phyloP scores from a whole-genome alignment of 2,329 filamentous ascomycete genomes.

The Macrophomina phaseolina region DNA sequence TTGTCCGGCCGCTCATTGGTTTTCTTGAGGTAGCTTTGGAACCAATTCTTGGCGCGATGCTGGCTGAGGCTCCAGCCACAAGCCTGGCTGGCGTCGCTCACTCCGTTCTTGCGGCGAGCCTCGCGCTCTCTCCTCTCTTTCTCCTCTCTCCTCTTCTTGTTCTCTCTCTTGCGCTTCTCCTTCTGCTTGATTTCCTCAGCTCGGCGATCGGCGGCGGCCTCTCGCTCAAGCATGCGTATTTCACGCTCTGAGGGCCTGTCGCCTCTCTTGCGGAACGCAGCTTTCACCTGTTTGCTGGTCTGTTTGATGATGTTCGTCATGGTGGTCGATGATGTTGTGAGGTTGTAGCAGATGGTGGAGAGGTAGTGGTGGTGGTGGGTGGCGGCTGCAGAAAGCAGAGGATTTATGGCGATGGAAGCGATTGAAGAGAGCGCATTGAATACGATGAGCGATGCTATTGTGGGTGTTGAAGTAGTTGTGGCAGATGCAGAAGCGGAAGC shows the following conservation, averaged over 20 bases:
- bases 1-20: not conserved
- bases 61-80: conserved; percentile 47
- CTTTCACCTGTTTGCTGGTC: conserved; percentile 44
- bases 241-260: conserved; percentile 36
- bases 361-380: not conserved
- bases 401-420: too few species aligned
- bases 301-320: conserved; percentile 30
- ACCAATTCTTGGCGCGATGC: conserved; percentile 43
- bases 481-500: too few species aligned
- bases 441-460: not conserved
- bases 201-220: conserved; percentile 39
- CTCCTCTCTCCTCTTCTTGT: conserved; percentile 40
- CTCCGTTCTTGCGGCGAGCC: conserved; percentile 37
- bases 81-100: conserved; percentile 46
- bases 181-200: conserved; percentile 41
- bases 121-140: conserved; percentile 40
- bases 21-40: conserved; percentile 38
- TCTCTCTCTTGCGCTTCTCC: conserved; percentile 35
- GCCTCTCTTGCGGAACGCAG: conserved; percentile 40
- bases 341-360: too few species aligned
- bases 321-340: not conserved
- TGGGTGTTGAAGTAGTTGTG: too few species aligned
- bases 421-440: too few species aligned
- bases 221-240: conserved; percentile 40
- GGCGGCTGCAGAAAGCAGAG: too few species aligned